These are phyloP conservation scores for Hyaloscypha hepaticicola DNA, from an alignment of 495 filamentous ascomycete genomes.

Conservation along the genomic window DNA sequence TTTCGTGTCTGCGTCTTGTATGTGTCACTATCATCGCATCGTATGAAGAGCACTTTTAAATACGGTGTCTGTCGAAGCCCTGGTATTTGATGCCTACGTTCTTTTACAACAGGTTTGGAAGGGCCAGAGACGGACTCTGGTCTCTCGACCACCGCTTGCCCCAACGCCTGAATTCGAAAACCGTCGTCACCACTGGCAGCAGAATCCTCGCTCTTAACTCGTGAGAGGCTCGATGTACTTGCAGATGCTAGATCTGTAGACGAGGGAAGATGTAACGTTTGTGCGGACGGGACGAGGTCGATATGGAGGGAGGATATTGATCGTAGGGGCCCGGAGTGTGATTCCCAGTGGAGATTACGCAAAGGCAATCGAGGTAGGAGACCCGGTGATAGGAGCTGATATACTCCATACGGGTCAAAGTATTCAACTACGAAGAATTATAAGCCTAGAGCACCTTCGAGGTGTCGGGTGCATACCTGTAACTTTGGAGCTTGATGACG, in stretches of 20 bases:
- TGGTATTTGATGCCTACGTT: slow-evolving; percentile 91
- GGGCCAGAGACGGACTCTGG: slow-evolving; percentile 21
- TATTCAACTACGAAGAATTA: slow-evolving; percentile 56
- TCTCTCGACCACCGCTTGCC: slow-evolving; percentile 24
- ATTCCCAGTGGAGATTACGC: slow-evolving; percentile 96
- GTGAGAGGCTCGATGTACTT: slow-evolving; percentile 40
- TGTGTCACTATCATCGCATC: slow-evolving; percentile 91
- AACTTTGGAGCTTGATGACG: slow-evolving; percentile 68
- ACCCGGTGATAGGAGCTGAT: slow-evolving; percentile 72
- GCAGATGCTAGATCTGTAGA: slow-evolving; percentile 36
- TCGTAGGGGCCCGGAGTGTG: slow-evolving; percentile 81
- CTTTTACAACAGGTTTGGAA: slow-evolving; percentile 40
- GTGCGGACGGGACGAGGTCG: slow-evolving; percentile 67
- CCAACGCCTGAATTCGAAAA: slow-evolving; percentile 45
- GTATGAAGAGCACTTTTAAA: slow-evolving; percentile 82
- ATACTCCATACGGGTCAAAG: slow-evolving; percentile 85
- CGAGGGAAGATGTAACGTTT: slow-evolving; percentile 13
- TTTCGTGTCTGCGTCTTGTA: slow-evolving; percentile 81
- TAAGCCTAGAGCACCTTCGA: background rate
- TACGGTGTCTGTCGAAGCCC: slow-evolving; percentile 92
- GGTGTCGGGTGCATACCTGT: slow-evolving; percentile 53
- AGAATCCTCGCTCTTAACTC: slow-evolving; percentile 43
- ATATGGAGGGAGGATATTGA: slow-evolving; percentile 92
- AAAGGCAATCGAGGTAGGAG: slow-evolving; percentile 79
- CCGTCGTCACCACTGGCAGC: slow-evolving; percentile 48